Conservation (phyloP, 148 eudicot genomes). For the Spergularia bocconei region DNA sequence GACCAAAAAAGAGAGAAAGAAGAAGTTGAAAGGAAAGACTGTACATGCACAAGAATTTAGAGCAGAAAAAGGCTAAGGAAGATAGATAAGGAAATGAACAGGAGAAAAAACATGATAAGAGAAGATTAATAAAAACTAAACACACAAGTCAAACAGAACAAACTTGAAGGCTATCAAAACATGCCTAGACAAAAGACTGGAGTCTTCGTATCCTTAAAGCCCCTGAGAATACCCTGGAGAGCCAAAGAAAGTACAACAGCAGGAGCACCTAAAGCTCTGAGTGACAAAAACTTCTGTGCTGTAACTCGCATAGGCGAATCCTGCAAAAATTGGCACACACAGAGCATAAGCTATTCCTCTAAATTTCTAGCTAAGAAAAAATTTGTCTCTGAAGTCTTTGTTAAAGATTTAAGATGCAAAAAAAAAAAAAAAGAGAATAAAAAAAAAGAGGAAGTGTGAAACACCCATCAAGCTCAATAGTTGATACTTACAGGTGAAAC, state of each 20-base stretch:
- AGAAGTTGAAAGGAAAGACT: not conserved
- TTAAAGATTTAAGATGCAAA: not conserved
- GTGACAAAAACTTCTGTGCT: slow-evolving; percentile 66
- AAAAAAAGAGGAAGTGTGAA: not conserved
- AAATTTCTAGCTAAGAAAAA: no score
- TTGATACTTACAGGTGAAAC: slow-evolving; percentile 52
- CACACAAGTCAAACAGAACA: not conserved
- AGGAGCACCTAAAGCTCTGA: slow-evolving; percentile 96
- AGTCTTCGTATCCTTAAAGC: slow-evolving; percentile 97
- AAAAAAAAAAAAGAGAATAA: not conserved
- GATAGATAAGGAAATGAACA: not conserved
- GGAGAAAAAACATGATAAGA: not conserved
- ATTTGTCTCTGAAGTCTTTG: no score
- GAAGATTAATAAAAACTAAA: not conserved
- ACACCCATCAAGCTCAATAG: no score
- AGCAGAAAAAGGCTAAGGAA: not conserved
- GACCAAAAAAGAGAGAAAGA: not conserved
- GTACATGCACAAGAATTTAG: not conserved
- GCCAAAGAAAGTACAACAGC: slow-evolving; percentile 91
- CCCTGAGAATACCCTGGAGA: slow-evolving; percentile 94
- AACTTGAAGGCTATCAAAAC: slow-evolving; percentile 19
- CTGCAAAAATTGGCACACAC: slow-evolving; percentile 32
- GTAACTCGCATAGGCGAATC: slow-evolving; percentile 74
- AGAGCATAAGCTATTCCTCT: not conserved
- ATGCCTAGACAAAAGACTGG: slow-evolving; percentile 86